Conservation (phyloP, 2,329 filamentous ascomycete genomes). For the Ophiosphaerella korrae region DNA sequence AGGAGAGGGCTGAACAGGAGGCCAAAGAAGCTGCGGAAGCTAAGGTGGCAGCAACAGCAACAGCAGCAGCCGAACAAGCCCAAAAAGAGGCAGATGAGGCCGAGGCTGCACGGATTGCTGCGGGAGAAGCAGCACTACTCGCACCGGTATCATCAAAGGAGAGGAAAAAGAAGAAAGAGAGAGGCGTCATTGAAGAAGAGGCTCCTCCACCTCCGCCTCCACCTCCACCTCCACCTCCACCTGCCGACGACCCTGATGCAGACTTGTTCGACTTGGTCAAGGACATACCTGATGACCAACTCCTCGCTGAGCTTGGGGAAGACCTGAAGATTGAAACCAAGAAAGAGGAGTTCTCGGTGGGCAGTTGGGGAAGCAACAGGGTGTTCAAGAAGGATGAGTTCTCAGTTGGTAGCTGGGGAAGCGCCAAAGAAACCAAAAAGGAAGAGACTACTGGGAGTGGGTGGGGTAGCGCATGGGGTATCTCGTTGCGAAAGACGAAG, state of each 20-base stretch:
- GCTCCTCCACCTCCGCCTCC: conserved; percentile 21
- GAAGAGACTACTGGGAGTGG: conserved; percentile 30
- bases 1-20: conserved; percentile 31
- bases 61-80: conserved; percentile 45
- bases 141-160: conserved; percentile 28
- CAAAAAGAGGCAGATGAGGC: conserved; percentile 32
- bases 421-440: conserved; percentile 23
- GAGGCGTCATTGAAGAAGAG: conserved; percentile 24
- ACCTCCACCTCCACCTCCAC: conserved; percentile 17
- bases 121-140: conserved; percentile 34
- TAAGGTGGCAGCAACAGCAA: conserved; percentile 25
- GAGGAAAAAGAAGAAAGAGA: conserved; percentile 42
- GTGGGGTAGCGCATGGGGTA: conserved; percentile 52
- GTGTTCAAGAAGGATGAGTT: conserved; percentile 27
- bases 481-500: conserved; percentile 52
- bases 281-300: conserved; percentile 38
- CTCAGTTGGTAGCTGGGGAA: conserved; percentile 1
- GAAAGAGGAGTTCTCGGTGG: conserved; percentile 28
- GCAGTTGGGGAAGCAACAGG: conserved; percentile 47
- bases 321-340: conserved; percentile 17
- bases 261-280: conserved; percentile 43
- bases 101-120: conserved; percentile 43
- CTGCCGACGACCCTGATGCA: conserved; percentile 31
- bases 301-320: conserved; percentile 46
- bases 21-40: conserved; percentile 32